phyloP scores from a whole-genome alignment of 345 rosid genomes.

The Eucalyptus regnans region DNA sequence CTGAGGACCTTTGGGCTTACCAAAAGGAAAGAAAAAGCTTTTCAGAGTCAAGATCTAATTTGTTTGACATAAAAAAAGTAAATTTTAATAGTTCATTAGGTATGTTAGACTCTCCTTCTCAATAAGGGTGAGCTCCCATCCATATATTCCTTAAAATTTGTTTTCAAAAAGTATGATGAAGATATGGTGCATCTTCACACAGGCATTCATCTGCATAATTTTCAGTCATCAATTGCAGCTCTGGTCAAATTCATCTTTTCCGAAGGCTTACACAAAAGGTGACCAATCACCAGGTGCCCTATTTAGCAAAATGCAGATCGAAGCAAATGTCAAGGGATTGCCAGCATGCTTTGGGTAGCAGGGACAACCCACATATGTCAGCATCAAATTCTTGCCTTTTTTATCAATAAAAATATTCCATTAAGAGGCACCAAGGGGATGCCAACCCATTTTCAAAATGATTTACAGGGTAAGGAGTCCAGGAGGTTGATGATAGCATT shows the following conservation, averaged over 20 bases:
- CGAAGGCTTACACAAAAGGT: background rate
- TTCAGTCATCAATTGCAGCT: background rate
- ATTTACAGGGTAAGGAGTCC: background rate
- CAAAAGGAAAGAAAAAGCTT: background rate
- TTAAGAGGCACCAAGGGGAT: background rate
- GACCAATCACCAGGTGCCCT: background rate
- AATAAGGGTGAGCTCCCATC: background rate
- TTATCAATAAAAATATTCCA: background rate
- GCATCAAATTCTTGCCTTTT: background rate
- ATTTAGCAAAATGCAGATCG: background rate
- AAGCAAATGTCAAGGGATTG: background rate
- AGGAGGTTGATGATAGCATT: background rate
- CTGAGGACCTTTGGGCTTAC: background rate
- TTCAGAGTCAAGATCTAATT: background rate
- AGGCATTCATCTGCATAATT: background rate
- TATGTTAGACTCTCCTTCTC: background rate
- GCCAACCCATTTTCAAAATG: background rate
- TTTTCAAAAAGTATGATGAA: background rate
- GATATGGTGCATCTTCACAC: background rate
- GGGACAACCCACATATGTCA: background rate
- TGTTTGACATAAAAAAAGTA: background rate
- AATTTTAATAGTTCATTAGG: background rate
- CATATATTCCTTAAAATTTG: background rate
- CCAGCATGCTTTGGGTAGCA: background rate
- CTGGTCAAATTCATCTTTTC: background rate